Evolutionary conservation across 2,329 filamentous ascomycete species (phyloP), one percentile per base, ranked within the genome.

Genomic region (Juglanconis sp.): DNA sequence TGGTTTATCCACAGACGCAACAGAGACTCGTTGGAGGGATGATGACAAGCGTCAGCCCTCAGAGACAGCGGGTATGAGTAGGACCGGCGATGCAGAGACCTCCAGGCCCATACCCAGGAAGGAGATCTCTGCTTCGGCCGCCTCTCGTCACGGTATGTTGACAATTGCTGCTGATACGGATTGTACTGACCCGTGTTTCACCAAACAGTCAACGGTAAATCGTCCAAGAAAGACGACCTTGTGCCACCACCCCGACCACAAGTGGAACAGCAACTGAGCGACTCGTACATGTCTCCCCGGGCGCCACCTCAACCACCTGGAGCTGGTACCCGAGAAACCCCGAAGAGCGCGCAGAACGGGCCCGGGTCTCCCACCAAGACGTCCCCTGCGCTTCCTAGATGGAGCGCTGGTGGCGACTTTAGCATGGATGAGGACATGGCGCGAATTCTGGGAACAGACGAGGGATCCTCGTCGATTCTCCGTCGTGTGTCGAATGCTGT

Each of bases 381-480:
- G 44, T 90, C 88, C 9, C 87, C 89, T 9, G 87, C 87, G 67
- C 77, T 91, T 64, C 85, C 89, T 65, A 82, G 88, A 68, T 91
- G 85, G 85, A 96, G 89, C 73, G 83, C 85, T 48, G 91, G 91
- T 56, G 91, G 88, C 57, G 92, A 96, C 65, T 95, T 97, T 70
- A 95, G 90, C 62, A 87, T 96, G 88, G 94, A 98, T 65, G 93
- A 97, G 73, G 95, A 98, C 71, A 92, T 97, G 86, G 90, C 91
- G 57, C 88, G 93, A 60, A 94, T 97, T 60, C 80, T 96, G 62
- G 89, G 87, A 46, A 87, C 86, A 24, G 91, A 94, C 62, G 90
- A 92, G 71, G 81, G 83, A 48, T 88, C 87, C 36, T 88, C 91
- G 32, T 94, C 91, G 1, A 90, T 97, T 63, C 79, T 98, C 64